These are phyloP conservation scores for Aspergillus texensis DNA, from an alignment of 2,329 filamentous ascomycete genomes.

Conservation along the genomic window DNA sequence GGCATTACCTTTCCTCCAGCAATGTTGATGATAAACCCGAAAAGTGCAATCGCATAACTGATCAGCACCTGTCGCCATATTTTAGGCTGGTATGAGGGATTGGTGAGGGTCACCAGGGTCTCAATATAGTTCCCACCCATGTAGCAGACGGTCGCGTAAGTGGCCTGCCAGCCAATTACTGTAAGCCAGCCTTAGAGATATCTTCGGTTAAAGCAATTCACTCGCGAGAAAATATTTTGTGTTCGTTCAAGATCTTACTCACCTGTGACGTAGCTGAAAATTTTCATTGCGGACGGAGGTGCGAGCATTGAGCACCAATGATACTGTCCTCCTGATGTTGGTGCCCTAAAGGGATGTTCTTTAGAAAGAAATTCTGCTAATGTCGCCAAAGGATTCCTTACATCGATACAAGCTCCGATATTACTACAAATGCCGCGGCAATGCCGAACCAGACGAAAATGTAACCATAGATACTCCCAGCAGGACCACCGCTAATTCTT, in stretches of 20 bases:
- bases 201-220: too few species aligned
- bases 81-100: constrained; percentile 40
- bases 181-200: constrained; percentile 40
- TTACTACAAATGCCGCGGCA: constrained; percentile 27
- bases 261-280: constrained; percentile 45
- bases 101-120: constrained; percentile 41
- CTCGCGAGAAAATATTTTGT: not conserved
- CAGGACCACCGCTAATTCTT: constrained; percentile 33
- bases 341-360: constrained; percentile 27
- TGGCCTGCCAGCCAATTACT: constrained; percentile 47
- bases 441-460: constrained; percentile 38
- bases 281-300: constrained; percentile 34
- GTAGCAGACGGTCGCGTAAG: constrained; percentile 39
- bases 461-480: constrained; percentile 35
- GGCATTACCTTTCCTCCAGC: constrained; percentile 47
- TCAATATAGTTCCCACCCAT: constrained; percentile 39
- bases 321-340: constrained; percentile 42
- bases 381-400: not conserved
- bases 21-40: constrained; percentile 39
- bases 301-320: constrained; percentile 48
- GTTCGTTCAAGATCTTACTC: not conserved
- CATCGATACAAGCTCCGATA: constrained; percentile 40
- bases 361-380: not conserved
- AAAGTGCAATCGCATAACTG: not conserved
- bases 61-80: constrained; percentile 44